Percentiles rank a stretch among this genome's conserved stretches.
Evolutionary conservation across 2,329 filamentous ascomycete species (phyloP).

Genomic region (Penicillium crustosum): DNA sequence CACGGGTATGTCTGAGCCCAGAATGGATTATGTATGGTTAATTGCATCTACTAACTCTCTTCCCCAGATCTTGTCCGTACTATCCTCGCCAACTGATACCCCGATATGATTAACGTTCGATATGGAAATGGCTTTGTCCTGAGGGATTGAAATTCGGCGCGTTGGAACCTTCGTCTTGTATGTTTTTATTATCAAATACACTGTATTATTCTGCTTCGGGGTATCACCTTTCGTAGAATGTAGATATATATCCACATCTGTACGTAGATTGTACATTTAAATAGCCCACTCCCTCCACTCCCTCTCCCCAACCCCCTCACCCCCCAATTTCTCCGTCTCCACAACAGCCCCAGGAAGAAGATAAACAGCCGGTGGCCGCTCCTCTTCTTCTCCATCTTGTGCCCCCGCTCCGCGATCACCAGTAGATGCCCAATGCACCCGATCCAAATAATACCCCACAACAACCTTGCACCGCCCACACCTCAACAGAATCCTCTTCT

Average conservation of each 20-base stretch:
- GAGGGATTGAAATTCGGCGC: conserved; percentile 9
- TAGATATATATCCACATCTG: not conserved
- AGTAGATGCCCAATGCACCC: conserved; percentile 44
- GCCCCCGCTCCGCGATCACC: conserved; percentile 12
- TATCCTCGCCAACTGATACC: conserved; percentile 74
- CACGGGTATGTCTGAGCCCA: conserved; percentile 63
- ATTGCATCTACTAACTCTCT: conserved; percentile 3
- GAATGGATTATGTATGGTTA: not conserved
- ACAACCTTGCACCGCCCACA: conserved; percentile 62
- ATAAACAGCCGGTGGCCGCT: conserved; percentile 54
- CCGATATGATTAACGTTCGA: conserved; percentile 22
- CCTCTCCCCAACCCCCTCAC: conserved; percentile 34
- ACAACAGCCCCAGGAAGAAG: conserved; percentile 60
- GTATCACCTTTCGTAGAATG: not conserved
- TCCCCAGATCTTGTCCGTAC: conserved; percentile 74
- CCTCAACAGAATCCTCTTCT: conserved; percentile 60
- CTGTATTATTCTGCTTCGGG: conserved; percentile 7
- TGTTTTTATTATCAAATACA: conserved; percentile 13
- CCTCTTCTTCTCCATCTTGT: conserved; percentile 21
- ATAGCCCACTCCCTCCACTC: conserved; percentile 38
- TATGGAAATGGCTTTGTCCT: conserved; percentile 15
- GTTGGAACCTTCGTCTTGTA: conserved; percentile 11
- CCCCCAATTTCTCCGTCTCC: conserved; percentile 57
- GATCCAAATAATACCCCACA: conserved; percentile 63
- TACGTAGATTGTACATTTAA: not conserved